phyloP scores from a whole-genome alignment of 1,284 basidiomycete species.

The Meira nashicola region DNA sequence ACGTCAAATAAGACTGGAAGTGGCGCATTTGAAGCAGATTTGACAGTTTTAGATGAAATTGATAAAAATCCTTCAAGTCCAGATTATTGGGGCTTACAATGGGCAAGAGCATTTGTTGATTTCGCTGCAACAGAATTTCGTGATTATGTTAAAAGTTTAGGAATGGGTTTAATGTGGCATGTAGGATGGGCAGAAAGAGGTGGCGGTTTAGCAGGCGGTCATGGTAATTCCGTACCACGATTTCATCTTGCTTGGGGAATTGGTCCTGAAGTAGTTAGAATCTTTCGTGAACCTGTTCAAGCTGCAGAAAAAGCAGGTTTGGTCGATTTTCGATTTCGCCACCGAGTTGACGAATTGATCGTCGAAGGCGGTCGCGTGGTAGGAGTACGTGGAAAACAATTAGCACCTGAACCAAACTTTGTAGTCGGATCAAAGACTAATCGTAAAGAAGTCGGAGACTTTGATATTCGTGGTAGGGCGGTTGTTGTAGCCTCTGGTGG shows the following conservation, averaged over 20 bases:
- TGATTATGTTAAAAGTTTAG: conserved; percentile 17
- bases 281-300: conserved; percentile 18
- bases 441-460: conserved; percentile 13
- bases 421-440: conserved; percentile 13
- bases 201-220: conserved; percentile 12
- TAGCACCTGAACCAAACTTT: conserved; percentile 11
- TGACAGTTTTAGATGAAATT: too few species aligned
- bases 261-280: conserved; percentile 17
- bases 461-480: conserved; percentile 15
- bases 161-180: conserved; percentile 11
- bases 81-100: conserved; percentile 18
- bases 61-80: conserved; percentile 1
- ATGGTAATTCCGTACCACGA: conserved; percentile 19
- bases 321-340: conserved; percentile 18
- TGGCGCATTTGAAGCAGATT: not conserved
- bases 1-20: not conserved
- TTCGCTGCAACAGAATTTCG: conserved; percentile 16
- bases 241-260: conserved; percentile 23
- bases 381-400: conserved; percentile 14
- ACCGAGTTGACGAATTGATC: conserved; percentile 16
- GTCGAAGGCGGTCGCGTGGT: conserved; percentile 11
- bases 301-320: conserved; percentile 17
- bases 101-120: conserved; percentile 18
- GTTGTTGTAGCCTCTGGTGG: conserved; percentile 20
- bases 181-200: conserved; percentile 24